phyloP scores from a whole-genome alignment of 345 rosid genomes.

The Eucalyptus cladocalyx region DNA sequence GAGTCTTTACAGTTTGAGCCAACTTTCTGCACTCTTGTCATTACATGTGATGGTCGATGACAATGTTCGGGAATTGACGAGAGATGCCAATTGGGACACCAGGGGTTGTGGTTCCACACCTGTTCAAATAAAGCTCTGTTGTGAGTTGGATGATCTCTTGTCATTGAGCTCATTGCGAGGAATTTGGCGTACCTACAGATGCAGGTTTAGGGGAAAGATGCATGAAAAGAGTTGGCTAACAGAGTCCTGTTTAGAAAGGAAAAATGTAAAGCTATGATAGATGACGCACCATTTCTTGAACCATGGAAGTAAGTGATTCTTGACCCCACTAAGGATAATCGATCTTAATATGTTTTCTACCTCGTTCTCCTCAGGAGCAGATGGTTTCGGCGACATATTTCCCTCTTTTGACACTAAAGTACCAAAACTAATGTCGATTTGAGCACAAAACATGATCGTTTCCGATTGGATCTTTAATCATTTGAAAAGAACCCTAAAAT shows the following conservation, averaged over 20 bases:
- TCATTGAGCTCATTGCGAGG: slow-evolving; percentile 4
- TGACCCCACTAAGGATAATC: slow-evolving; percentile 6
- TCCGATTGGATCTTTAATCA: too few species aligned
- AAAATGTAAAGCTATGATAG: background rate
- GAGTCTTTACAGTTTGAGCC: background rate
- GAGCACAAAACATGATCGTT: too few species aligned
- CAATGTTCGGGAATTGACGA: background rate
- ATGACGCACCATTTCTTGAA: slow-evolving; percentile 9
- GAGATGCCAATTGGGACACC: slow-evolving; percentile 13
- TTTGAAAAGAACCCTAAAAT: too few species aligned
- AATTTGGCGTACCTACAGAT: slow-evolving; percentile 11
- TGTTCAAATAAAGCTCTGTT: background rate
- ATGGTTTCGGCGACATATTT: too few species aligned
- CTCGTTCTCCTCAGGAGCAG: background rate
- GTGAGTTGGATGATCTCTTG: slow-evolving; percentile 5
- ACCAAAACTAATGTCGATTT: too few species aligned
- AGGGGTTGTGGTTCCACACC: slow-evolving; percentile 12
- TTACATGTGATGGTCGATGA: background rate
- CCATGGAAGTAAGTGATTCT: slow-evolving; percentile 8
- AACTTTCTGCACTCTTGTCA: background rate
- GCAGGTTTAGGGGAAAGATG: background rate
- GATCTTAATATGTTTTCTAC: slow-evolving; percentile 16
- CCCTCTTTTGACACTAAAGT: too few species aligned
- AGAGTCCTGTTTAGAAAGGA: background rate
- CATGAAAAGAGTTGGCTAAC: background rate